Evolutionary conservation across 2,329 filamentous ascomycete species (phyloP).

Genomic region (Scytalidium sp.): DNA sequence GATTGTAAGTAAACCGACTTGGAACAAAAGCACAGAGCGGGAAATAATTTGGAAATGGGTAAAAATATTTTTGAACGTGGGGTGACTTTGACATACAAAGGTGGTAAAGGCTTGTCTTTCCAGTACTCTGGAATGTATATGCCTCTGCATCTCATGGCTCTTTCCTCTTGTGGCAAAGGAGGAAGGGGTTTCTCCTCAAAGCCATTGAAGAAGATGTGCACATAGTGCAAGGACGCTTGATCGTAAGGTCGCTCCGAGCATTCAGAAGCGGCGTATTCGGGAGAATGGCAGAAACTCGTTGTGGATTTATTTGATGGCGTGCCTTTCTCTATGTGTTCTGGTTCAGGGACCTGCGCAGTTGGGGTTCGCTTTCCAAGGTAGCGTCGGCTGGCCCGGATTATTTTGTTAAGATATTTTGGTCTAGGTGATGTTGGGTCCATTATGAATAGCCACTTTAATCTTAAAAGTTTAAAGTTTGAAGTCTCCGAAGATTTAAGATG

Average conservation of each 20-base stretch:
- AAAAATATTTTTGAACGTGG: too few species aligned
- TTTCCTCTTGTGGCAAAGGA: constrained; percentile 3
- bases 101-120: constrained; percentile 11
- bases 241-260: background rate
- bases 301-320: too few species aligned
- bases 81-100: background rate
- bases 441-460: too few species aligned
- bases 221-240: background rate
- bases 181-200: constrained; percentile 10
- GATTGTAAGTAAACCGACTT: too few species aligned
- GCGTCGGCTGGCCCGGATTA: background rate
- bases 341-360: background rate
- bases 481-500: background rate
- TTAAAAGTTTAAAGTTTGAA: background rate
- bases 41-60: too few species aligned
- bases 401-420: background rate
- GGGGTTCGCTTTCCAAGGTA: background rate
- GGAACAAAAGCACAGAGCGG: too few species aligned
- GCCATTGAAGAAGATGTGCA: constrained; percentile 6
- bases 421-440: background rate
- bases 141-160: constrained; percentile 8
- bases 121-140: constrained; percentile 1
- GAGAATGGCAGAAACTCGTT: background rate
- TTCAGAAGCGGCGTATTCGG: background rate
- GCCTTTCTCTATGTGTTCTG: background rate